A percentile compares a stretch with the other conserved stretches of the same genome.
Evolutionary conservation across 148 eudicot genomes (phyloP).

Genomic region (Rhododendron griersonianum): DNA sequence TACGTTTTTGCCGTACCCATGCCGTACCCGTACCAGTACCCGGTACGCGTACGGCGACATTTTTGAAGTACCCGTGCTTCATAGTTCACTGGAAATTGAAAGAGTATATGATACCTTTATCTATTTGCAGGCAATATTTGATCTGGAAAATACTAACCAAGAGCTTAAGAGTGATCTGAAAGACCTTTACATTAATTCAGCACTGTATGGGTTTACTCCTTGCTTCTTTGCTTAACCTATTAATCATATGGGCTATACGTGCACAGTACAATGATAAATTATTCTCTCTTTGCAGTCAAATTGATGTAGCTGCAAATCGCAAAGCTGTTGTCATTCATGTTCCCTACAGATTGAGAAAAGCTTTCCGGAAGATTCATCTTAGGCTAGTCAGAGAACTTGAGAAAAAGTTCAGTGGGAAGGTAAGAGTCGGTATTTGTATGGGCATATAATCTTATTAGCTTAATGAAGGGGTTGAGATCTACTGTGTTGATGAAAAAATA

Average conservation of each 20-base stretch:
- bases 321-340: conserved; percentile 84
- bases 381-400: conserved; percentile 84
- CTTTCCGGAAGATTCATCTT: conserved; percentile 75
- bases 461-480: neutral
- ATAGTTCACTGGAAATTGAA: too few species aligned
- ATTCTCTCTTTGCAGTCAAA: conserved; percentile 39
- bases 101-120: neutral
- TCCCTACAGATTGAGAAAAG: conserved; percentile 79
- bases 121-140: conserved; percentile 65
- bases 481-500: neutral
- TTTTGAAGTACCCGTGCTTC: too few species aligned
- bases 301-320: conserved; percentile 71
- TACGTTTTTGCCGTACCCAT: too few species aligned
- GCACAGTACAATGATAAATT: neutral
- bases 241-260: neutral
- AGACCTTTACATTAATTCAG: conserved; percentile 77
- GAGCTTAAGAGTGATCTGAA: conserved; percentile 75
- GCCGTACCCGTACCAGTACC: too few species aligned
- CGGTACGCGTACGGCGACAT: too few species aligned
- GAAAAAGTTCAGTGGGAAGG: conserved; percentile 98
- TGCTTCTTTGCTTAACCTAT: neutral
- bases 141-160: conserved; percentile 62
- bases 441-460: neutral
- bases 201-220: conserved; percentile 38
- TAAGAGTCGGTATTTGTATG: conserved; percentile 9